Conservation (phyloP, 345 rosid species). For the Psidium friedrichsthalianum region DNA sequence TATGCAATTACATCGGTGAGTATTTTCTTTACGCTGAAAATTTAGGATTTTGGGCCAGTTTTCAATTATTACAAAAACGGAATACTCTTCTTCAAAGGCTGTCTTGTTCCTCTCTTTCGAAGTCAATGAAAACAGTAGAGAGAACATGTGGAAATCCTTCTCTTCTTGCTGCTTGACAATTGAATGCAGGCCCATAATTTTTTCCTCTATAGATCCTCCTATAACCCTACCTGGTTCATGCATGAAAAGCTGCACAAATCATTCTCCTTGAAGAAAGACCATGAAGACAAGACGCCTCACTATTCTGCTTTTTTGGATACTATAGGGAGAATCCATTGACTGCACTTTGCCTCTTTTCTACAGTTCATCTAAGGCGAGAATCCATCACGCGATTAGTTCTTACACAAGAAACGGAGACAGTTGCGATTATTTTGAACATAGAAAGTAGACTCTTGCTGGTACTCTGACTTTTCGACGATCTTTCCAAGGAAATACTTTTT, state of each 20-base stretch:
- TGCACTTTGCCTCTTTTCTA: background rate
- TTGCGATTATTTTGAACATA: background rate
- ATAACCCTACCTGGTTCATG: background rate
- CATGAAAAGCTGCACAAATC: background rate
- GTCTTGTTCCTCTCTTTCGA: background rate
- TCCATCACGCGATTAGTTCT: background rate
- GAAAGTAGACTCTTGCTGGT: background rate
- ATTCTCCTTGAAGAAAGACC: background rate
- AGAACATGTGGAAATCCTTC: background rate
- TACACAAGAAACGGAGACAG: background rate
- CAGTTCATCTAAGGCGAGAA: background rate
- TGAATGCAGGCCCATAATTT: background rate
- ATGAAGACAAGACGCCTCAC: background rate
- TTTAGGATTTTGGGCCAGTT: background rate
- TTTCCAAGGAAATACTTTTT: background rate
- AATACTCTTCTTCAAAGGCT: background rate
- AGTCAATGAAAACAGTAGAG: background rate
- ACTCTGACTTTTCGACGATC: background rate
- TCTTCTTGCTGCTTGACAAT: background rate
- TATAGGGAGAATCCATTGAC: background rate
- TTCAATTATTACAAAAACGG: background rate
- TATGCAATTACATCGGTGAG: background rate
- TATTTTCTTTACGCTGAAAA: background rate
- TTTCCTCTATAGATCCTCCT: background rate
- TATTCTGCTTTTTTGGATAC: background rate